Percentiles rank a stretch among this genome's conserved stretches.
phyloP scores from a whole-genome alignment of 2,329 filamentous ascomycete species.

The Penicillium capsulatum region DNA sequence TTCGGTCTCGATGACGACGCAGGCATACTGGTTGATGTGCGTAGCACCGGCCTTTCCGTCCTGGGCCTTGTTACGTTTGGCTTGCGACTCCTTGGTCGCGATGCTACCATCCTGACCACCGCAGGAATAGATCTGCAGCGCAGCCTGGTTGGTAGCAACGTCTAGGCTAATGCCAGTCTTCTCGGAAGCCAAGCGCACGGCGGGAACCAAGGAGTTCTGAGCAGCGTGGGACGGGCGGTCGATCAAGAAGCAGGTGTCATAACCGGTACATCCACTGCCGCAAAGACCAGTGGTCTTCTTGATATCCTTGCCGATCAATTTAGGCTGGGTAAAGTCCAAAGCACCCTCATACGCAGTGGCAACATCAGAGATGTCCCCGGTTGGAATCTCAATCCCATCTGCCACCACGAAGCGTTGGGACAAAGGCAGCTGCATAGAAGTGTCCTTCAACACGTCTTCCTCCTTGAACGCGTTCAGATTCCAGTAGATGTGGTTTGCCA shows the following conservation, averaged over 20 bases:
- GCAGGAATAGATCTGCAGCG: slow-evolving; percentile 86
- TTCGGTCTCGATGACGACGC: slow-evolving; percentile 85
- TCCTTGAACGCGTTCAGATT: slow-evolving; percentile 49
- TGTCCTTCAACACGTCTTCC: slow-evolving; percentile 42
- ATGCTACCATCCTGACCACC: slow-evolving; percentile 65
- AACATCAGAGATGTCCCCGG: slow-evolving; percentile 68
- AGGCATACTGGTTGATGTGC: slow-evolving; percentile 65
- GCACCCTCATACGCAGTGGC: slow-evolving; percentile 61
- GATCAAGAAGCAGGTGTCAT: slow-evolving; percentile 59
- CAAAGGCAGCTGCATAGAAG: slow-evolving; percentile 44
- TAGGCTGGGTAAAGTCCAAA: slow-evolving; percentile 67
- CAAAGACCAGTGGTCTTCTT: slow-evolving; percentile 66
- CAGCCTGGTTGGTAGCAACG: slow-evolving; percentile 76
- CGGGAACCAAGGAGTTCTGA: slow-evolving; percentile 36
- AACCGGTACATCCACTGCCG: slow-evolving; percentile 76
- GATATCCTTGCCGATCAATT: slow-evolving; percentile 70
- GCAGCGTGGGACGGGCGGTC: slow-evolving; percentile 40
- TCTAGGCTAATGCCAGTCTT: slow-evolving; percentile 78
- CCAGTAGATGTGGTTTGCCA: slow-evolving; percentile 51
- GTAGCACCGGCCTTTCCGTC: slow-evolving; percentile 47
- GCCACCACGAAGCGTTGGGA: slow-evolving; percentile 44
- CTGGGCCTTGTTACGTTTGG: slow-evolving; percentile 51
- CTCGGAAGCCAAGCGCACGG: slow-evolving; percentile 62
- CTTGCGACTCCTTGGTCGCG: slow-evolving; percentile 41
- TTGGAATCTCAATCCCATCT: slow-evolving; percentile 66